Base-by-base conservation (phyloP, 179 eudicot genomes). In the Patellifolia procumbens region DNA sequence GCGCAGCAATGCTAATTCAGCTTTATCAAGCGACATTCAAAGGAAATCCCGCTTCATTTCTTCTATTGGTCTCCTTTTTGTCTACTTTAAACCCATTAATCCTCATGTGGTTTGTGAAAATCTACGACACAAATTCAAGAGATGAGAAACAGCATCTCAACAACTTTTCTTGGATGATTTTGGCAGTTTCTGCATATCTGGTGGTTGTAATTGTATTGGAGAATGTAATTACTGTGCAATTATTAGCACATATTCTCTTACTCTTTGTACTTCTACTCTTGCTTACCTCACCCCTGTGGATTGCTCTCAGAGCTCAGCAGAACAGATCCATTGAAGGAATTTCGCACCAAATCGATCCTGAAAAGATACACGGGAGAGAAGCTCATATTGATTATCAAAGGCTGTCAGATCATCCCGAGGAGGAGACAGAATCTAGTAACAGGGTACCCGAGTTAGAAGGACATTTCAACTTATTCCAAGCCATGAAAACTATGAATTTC, bases 1-100 rank as follows among this genome's bases (percentile, higher is more conserved):
- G 95, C 66, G 98, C 97, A 75, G 94, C 97, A 64, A 80, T 93
- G 62, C 70, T 93, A 48, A 80, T 93, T 77, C 97, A 91, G 78
- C 87, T 89, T 37, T 91, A 91, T 66, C 83, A 83, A 26, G 81
- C 94, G 31, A 68, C 89, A 78, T 86, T 89, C 76, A 66, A 77
- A 3, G 90, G 86, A 26, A 88, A 87, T 9, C 93, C 89, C 22
- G 79, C 87, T 45, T 68, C 82, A 56, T 90, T 91, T 80, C 81
- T 93, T 24, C 77, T 93, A n/a, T 81, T 93, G 89, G 90, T 91
- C 31, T 88, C 94, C 2, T 12, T 93, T 16, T 69, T 87, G 69
- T 94, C 97, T 0, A 86, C 94, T 12, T 53, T 89, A 12, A 79
- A 82, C 31, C 82, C 94, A 4, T 73, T 93, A 13, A 51, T 83